Evolutionary conservation across 768 basidiomycete genomes (phyloP), one percentile per base, ranked within the genome.

Genomic region (Coprinopsis cinerea): DNA sequence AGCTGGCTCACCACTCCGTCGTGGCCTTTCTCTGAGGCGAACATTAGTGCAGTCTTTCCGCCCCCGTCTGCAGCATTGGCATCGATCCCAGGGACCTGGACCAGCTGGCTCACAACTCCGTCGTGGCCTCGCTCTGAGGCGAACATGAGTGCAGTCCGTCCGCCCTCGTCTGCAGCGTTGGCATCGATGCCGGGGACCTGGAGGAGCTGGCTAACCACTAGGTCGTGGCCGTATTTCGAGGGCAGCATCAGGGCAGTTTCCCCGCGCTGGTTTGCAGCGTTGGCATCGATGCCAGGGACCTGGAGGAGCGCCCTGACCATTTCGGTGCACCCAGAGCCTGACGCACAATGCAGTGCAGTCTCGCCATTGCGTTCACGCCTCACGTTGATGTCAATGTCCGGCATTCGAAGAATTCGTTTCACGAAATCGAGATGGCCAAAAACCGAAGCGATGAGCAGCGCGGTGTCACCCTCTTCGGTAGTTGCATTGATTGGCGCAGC

Each of bases 181-280:
- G 25, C 41, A 25, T 43, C 18, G 11, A 43, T 26, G 9, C 22
- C 23, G 4, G 20, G 20, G 13, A 5, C 22, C 9, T 25, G 5
- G 11, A 43, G 17, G 6, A 43, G 41, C 41, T 11, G 5, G 9
- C 17, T 22, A 4, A 51, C 43, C 42, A 42, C 35, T 9, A 18
- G 20, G 14, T 34, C 43, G 20, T 35, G 27, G 22, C 49, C 42
- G 6, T 37, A 20, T 22, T 36, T 35, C 43, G 40, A 41, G 4
- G 49, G 43, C 32, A 37, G 23, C 43, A 45, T 45, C 27, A 50
- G 32, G 6, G 49, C 39, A 1, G 49, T 50, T 9, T 25, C 28
- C 3, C 49, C 49, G 3, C 44, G 28, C 3, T 26, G 11, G 20
- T 50, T 41, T 1, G 40, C 18, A 9, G 49, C 49, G 25, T 50